Conservation (phyloP, 257 asterid genomes). For the Solanum appendiculatum region DNA sequence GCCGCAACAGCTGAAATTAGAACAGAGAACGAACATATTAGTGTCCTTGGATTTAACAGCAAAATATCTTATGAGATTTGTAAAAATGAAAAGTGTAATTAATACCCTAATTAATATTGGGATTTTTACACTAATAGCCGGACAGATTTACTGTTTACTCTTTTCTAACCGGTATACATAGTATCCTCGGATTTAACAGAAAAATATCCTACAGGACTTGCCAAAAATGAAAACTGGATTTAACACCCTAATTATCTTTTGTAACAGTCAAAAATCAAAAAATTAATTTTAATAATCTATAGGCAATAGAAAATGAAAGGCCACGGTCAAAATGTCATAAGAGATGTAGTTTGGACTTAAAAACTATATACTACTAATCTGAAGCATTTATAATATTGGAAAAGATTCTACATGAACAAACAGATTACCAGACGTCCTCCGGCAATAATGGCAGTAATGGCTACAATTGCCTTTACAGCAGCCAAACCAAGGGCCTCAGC, state of each 20-base stretch:
- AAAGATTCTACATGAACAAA: not conserved
- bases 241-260: not conserved
- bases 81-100: not conserved
- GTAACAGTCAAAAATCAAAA: not conserved
- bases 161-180: not conserved
- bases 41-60: not conserved
- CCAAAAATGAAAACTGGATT: not conserved
- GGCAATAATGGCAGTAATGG: conserved; percentile 94
- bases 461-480: conserved; percentile 95
- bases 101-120: not conserved
- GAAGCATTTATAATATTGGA: not conserved
- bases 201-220: not conserved
- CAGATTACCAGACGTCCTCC: conserved; percentile 86
- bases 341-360: not conserved
- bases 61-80: not conserved
- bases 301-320: not conserved
- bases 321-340: not conserved
- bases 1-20: conserved; percentile 72
- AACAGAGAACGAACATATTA: conserved; percentile 2
- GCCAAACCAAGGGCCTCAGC: conserved; percentile 99
- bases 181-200: not conserved
- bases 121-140: not conserved
- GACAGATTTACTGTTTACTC: not conserved
- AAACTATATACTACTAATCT: not conserved
- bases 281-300: not conserved